These are phyloP conservation scores for Fusarium brachygibbosum DNA, from an alignment of 2,329 filamentous ascomycete genomes.

Conservation along the genomic window DNA sequence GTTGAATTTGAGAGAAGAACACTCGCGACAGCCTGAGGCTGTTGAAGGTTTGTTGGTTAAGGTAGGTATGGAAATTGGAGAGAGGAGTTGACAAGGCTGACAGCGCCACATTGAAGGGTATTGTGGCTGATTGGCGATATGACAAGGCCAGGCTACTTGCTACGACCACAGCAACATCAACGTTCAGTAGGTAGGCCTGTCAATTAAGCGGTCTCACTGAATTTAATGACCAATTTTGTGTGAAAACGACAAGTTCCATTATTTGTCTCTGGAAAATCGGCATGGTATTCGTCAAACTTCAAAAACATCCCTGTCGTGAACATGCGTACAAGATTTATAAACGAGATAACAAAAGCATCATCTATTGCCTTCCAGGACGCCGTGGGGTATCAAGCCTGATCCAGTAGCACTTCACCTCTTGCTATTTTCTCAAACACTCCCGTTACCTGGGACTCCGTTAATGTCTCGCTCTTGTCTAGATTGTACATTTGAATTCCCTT, in stretches of 20 bases:
- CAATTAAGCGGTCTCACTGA: neutral
- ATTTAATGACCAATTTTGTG: too few species aligned
- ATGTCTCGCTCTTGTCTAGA: constrained; percentile 7
- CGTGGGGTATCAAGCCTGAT: constrained; percentile 27
- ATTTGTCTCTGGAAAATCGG: neutral
- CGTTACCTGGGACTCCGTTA: constrained; percentile 17
- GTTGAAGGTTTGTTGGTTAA: constrained; percentile 19
- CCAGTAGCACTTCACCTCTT: constrained; percentile 6
- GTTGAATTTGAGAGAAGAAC: neutral
- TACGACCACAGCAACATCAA: neutral
- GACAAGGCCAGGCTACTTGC: constrained; percentile 6
- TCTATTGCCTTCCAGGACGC: constrained; percentile 16
- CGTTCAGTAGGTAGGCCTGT: neutral
- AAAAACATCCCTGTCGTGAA: neutral
- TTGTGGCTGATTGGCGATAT: constrained; percentile 35
- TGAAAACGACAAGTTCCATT: neutral
- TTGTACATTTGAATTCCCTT: constrained; percentile 42
- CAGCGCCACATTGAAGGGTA: constrained; percentile 24
- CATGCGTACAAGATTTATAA: neutral
- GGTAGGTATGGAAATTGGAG: constrained; percentile 6
- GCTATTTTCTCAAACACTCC: constrained; percentile 4
- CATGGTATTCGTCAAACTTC: neutral
- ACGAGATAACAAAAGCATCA: constrained; percentile 1
- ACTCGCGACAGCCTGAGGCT: constrained; percentile 13
- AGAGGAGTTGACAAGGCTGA: constrained; percentile 35